Evolutionary conservation across 2,329 filamentous ascomycete genomes (phyloP).

Genomic region (Cladophialophora chaetospira): DNA sequence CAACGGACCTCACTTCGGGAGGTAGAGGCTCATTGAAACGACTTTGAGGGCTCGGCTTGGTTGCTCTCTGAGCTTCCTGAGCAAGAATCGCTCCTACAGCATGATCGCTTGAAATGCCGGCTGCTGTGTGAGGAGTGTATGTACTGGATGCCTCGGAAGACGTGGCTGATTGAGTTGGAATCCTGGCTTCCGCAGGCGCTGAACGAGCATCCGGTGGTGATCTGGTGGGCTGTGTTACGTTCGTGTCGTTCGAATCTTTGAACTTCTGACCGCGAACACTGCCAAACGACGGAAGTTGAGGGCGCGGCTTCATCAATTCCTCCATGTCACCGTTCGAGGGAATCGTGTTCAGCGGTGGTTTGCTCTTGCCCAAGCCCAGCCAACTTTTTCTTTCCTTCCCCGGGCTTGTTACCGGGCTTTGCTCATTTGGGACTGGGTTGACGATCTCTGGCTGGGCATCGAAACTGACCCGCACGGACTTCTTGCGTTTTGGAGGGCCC

Average conservation of each 20-base stretch:
- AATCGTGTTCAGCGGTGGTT: constrained; percentile 34
- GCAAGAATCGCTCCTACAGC: constrained; percentile 53
- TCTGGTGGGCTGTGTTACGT: constrained; percentile 25
- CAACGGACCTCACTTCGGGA: constrained; percentile 69
- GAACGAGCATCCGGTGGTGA: constrained; percentile 31
- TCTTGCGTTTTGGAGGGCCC: constrained; percentile 51
- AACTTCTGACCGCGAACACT: constrained; percentile 56
- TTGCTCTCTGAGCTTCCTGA: constrained; percentile 42
- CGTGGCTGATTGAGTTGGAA: constrained; percentile 9
- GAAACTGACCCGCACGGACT: constrained; percentile 67
- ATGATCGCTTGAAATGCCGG: constrained; percentile 53
- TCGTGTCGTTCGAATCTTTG: constrained; percentile 21
- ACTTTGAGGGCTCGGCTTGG: neutral
- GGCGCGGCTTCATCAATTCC: constrained; percentile 60
- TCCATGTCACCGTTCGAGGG: constrained; percentile 54
- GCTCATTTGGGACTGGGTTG: constrained; percentile 45
- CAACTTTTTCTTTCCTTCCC: constrained; percentile 38
- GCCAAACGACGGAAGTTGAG: constrained; percentile 64
- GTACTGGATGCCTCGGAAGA: constrained; percentile 40
- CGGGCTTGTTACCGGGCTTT: constrained; percentile 37
- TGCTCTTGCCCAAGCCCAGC: constrained; percentile 42
- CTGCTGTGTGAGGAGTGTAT: constrained; percentile 36
- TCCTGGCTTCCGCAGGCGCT: constrained; percentile 12
- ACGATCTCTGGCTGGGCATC: constrained; percentile 58
- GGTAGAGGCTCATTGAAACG: constrained; percentile 64